These are phyloP conservation scores for Pichiaceae sp. DNA, from an alignment of 1,139 yeast genomes.

Conservation along the genomic window DNA sequence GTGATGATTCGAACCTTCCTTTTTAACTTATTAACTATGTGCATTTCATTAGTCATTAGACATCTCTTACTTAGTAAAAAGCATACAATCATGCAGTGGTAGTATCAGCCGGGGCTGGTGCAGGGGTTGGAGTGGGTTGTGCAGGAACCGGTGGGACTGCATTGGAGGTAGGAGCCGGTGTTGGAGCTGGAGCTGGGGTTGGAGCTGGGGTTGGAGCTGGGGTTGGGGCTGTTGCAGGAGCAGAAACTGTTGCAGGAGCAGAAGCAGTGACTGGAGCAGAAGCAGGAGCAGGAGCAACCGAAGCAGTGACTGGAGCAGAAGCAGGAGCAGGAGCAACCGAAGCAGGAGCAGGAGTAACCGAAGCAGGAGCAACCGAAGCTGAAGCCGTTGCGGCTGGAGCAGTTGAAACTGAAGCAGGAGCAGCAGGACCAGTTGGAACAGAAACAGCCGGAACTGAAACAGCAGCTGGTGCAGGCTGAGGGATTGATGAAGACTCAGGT, in stretches of 20 bases:
- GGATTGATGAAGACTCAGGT: no score
- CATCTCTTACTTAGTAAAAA: neutral
- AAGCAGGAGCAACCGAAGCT: neutral
- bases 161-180: neutral
- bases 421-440: neutral
- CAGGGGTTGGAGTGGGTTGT: no score
- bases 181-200: neutral
- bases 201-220: neutral
- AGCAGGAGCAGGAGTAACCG: neutral
- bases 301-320: neutral
- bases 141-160: neutral
- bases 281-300: neutral
- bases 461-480: no score
- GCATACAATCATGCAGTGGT: neutral
- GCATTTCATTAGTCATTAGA: constrained; percentile 1
- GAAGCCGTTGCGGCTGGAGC: neutral
- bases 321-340: neutral
- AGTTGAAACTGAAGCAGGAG: neutral
- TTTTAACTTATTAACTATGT: constrained; percentile 1
- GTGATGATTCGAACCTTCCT: constrained; percentile 5
- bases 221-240: neutral
- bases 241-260: neutral
- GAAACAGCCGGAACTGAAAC: neutral
- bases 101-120: neutral
- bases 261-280: neutral